These are phyloP conservation scores for Ricinus communis DNA, from an alignment of 345 rosid genomes.

Conservation along the genomic window DNA sequence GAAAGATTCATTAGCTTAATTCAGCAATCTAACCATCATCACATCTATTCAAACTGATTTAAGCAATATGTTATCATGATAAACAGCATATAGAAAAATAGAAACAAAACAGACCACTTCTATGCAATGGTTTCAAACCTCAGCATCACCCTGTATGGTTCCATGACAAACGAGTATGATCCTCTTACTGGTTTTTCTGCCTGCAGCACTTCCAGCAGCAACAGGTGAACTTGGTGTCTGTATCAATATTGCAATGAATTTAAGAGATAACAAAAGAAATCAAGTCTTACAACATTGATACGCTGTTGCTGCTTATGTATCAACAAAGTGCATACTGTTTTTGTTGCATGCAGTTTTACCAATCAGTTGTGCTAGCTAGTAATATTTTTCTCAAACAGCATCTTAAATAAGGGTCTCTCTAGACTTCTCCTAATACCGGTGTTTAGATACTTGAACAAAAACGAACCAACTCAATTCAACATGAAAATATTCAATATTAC, in stretches of 20 bases:
- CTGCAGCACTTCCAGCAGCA: slow-evolving; percentile 62
- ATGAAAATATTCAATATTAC: too few species aligned
- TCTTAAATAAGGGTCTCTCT: too few species aligned
- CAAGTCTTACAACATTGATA: neutral
- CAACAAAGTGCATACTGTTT: neutral
- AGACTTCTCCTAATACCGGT: too few species aligned
- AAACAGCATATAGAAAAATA: too few species aligned
- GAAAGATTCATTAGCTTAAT: neutral
- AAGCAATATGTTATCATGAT: neutral
- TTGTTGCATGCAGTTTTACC: neutral
- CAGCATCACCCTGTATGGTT: slow-evolving; percentile 41
- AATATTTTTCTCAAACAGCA: too few species aligned
- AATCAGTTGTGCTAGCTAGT: neutral
- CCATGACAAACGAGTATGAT: slow-evolving; percentile 86
- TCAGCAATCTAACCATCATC: neutral
- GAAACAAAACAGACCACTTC: neutral
- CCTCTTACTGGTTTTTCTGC: slow-evolving; percentile 69
- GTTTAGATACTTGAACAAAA: too few species aligned
- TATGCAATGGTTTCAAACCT: slow-evolving; percentile 36
- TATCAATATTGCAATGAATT: slow-evolving; percentile 34
- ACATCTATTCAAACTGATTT: neutral
- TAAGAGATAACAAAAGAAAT: slow-evolving; percentile 16
- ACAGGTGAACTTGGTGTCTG: slow-evolving; percentile 92
- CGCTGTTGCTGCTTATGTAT: neutral
- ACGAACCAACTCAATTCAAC: too few species aligned